A percentile compares a stretch with the other conserved stretches of the same genome.
Conservation (phyloP, 305 asterid genomes). For the Fraxinus floribunda region DNA sequence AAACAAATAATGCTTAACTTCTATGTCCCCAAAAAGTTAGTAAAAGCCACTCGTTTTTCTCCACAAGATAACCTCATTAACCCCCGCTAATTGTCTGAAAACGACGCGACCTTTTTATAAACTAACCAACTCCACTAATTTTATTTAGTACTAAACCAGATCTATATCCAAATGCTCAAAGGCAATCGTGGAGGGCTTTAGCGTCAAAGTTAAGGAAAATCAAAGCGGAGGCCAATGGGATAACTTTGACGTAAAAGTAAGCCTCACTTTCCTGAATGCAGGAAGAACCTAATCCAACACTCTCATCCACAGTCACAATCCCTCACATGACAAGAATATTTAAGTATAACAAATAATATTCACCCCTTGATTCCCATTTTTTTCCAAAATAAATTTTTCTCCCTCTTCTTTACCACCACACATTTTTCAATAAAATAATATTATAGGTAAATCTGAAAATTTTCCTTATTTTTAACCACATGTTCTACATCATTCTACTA, state of each 20-base stretch:
- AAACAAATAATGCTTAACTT: background rate
- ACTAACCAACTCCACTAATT: background rate
- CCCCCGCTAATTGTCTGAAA: background rate
- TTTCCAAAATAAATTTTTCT: too few relatives aligned
- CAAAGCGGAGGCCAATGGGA: too few relatives aligned
- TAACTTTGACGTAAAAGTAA: too few relatives aligned
- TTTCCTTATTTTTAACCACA: too few relatives aligned
- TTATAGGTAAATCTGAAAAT: too few relatives aligned
- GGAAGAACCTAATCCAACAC: too few relatives aligned
- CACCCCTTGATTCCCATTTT: too few relatives aligned
- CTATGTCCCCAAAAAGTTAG: background rate
- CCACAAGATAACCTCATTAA: background rate
- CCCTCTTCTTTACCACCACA: too few relatives aligned
- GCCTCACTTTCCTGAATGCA: too few relatives aligned
- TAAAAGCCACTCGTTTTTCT: background rate
- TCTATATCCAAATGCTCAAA: conserved; percentile 4
- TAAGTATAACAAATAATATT: background rate
- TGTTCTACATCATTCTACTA: too few relatives aligned
- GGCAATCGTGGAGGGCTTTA: background rate
- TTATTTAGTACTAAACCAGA: background rate
- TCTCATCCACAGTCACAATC: background rate
- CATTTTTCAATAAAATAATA: too few relatives aligned
- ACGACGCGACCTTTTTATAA: background rate
- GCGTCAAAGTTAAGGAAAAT: too few relatives aligned
- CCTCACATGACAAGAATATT: background rate